A percentile compares a stretch with the other conserved stretches of the same genome.
phyloP scores from a whole-genome alignment of 106 monocot genomes.

The Dioscorea zingiberensis region DNA sequence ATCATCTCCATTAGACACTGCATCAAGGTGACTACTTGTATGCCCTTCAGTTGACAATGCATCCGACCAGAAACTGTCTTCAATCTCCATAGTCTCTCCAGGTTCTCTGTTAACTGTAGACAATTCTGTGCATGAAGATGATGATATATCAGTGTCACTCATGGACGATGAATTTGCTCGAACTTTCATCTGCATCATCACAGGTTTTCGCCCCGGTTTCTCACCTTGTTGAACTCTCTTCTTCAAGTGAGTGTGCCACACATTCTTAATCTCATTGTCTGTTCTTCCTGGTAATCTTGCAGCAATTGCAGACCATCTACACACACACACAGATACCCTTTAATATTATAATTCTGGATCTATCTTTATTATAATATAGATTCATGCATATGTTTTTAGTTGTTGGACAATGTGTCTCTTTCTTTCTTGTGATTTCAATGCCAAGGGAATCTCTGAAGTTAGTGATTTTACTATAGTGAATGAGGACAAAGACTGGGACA shows the following conservation, averaged over 20 bases:
- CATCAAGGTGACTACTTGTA: not conserved
- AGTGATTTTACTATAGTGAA: not conserved
- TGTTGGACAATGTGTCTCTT: not conserved
- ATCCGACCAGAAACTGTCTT: conserved; percentile 11
- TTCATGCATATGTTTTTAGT: not conserved
- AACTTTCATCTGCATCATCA: not conserved
- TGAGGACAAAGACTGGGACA: not conserved
- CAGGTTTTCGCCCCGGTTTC: not conserved
- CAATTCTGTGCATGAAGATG: not conserved
- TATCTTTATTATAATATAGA: too few species aligned
- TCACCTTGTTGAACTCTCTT: conserved; percentile 8
- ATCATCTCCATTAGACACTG: not conserved
- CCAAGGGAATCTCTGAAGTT: not conserved
- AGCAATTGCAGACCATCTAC: conserved; percentile 33
- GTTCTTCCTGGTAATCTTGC: conserved; percentile 26
- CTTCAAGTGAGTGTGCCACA: conserved; percentile 34
- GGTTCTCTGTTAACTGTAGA: not conserved
- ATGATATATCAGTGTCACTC: not conserved
- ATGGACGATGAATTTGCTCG: not conserved
- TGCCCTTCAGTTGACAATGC: not conserved
- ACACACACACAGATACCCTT: not conserved
- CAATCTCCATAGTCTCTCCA: not conserved
- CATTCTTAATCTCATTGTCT: conserved; percentile 38
- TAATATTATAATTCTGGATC: too few species aligned
- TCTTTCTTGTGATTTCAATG: not conserved